Conservation (phyloP, 2,329 filamentous ascomycete genomes). For the Aspergillus sp. region DNA sequence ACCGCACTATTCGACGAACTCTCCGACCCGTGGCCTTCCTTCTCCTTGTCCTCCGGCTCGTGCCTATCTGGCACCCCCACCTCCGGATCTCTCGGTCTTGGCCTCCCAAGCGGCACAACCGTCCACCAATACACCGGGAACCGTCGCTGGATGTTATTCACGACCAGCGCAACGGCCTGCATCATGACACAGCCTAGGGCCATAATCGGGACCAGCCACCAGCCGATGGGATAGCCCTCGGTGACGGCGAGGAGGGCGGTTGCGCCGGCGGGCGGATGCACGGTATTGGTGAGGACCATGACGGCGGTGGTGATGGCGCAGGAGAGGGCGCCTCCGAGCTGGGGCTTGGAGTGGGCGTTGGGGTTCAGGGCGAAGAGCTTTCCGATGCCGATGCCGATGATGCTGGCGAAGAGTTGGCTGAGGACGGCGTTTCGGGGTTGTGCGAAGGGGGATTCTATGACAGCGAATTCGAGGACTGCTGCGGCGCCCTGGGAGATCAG, state of each 20-base stretch:
- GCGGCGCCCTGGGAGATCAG: constrained; percentile 61
- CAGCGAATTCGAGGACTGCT: constrained; percentile 72
- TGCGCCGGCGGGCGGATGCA: constrained; percentile 73
- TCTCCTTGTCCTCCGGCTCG: constrained; percentile 9
- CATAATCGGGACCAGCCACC: constrained; percentile 66
- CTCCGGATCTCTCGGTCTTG: constrained; percentile 19
- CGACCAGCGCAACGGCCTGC: constrained; percentile 59
- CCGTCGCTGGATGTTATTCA: constrained; percentile 68
- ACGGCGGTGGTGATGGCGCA: constrained; percentile 62
- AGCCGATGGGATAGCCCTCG: constrained; percentile 59
- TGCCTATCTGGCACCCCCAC: background rate
- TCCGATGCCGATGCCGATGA: constrained; percentile 61
- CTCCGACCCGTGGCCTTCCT: constrained; percentile 16
- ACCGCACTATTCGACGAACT: constrained; percentile 11
- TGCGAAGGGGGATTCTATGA: constrained; percentile 69
- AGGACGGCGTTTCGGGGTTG: constrained; percentile 70
- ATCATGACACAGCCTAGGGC: constrained; percentile 62
- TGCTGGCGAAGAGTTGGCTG: constrained; percentile 64
- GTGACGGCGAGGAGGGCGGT: constrained; percentile 68
- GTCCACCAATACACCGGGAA: constrained; percentile 71
- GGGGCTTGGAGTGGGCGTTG: constrained; percentile 54
- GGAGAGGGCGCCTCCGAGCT: constrained; percentile 64
- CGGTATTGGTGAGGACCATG: constrained; percentile 70
- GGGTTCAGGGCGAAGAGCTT: constrained; percentile 63
- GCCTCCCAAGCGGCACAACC: constrained; percentile 26